A percentile compares a stretch with the other conserved stretches of the same genome.
Evolutionary conservation across 257 asterid species (phyloP).

Genomic region (Jasminum sambac): DNA sequence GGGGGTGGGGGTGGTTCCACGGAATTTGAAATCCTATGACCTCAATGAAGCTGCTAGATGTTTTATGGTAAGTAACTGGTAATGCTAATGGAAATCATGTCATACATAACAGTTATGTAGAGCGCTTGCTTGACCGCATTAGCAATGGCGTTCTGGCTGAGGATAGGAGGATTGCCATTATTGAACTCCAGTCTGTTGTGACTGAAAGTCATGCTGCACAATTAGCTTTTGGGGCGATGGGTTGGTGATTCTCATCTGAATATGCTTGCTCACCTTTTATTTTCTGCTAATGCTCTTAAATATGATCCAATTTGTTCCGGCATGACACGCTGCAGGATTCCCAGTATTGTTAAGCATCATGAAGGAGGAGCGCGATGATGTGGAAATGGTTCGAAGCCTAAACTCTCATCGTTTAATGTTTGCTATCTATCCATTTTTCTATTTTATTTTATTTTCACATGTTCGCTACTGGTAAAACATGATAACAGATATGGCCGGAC

Average conservation of each 20-base stretch:
- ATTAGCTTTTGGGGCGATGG: conserved; percentile 97
- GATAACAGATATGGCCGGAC: background rate
- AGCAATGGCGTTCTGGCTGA: conserved; percentile 89
- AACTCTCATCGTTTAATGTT: conserved; percentile 13
- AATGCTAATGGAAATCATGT: conserved; percentile 4
- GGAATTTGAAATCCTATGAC: conserved; percentile 10
- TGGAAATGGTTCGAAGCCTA: conserved; percentile 74
- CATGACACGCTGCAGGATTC: conserved; percentile 62
- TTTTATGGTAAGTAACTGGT: background rate
- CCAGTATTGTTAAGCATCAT: conserved; percentile 79
- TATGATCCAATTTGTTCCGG: conserved; percentile 17
- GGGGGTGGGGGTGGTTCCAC: background rate
- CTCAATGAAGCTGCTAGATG: conserved; percentile 4
- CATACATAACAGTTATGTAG: conserved; percentile 65
- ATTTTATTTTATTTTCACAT: background rate
- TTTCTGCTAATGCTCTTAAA: conserved; percentile 20
- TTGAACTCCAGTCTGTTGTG: conserved; percentile 87
- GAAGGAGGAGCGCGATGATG: conserved; percentile 93
- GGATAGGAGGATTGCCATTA: conserved; percentile 84
- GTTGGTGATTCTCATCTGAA: conserved; percentile 47
- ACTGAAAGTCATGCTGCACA: conserved; percentile 82
- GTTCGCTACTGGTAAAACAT: background rate
- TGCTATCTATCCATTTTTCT: background rate
- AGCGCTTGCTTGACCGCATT: conserved; percentile 93
- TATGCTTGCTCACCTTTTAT: conserved; percentile 16